Evolutionary conservation across 2,329 filamentous ascomycete species (phyloP).

Genomic region (Colletotrichum sp.): DNA sequence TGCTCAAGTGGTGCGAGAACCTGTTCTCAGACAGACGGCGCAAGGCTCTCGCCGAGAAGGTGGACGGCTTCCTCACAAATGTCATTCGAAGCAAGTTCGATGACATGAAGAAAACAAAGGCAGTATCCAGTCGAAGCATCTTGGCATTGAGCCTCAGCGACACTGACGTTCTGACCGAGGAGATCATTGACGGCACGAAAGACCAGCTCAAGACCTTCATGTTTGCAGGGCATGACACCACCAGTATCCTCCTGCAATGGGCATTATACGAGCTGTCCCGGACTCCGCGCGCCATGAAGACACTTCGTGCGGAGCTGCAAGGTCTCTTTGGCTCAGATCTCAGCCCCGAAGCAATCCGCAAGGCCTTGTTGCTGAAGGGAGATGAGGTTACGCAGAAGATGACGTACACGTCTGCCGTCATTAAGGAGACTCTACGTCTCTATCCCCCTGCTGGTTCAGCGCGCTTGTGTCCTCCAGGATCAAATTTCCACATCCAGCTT

Average conservation of each 20-base stretch:
- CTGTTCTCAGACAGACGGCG: constrained; percentile 23
- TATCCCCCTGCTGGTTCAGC: constrained; percentile 37
- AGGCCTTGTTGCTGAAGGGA: constrained; percentile 30
- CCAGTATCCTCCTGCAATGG: constrained; percentile 40
- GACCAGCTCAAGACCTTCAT: constrained; percentile 44
- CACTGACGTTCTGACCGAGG: constrained; percentile 27
- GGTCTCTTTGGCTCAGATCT: constrained; percentile 34
- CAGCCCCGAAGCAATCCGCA: constrained; percentile 27
- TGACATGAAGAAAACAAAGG: neutral
- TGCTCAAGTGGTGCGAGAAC: constrained; percentile 25
- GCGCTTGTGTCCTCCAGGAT: constrained; percentile 28
- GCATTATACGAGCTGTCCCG: constrained; percentile 39
- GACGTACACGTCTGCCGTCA: constrained; percentile 38
- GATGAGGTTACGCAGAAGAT: constrained; percentile 35
- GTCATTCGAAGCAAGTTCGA: constrained; percentile 29
- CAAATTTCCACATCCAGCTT: constrained; percentile 31
- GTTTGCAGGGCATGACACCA: constrained; percentile 47
- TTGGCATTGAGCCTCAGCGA: constrained; percentile 36
- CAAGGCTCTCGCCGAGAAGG: constrained; percentile 17
- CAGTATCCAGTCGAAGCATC: constrained; percentile 31
- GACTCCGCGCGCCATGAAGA: constrained; percentile 29
- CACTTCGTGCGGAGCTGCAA: constrained; percentile 39
- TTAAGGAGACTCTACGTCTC: constrained; percentile 41
- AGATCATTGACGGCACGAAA: constrained; percentile 32
- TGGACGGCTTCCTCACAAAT: constrained; percentile 27